A percentile compares a stretch with the other conserved stretches of the same genome.
Conservation (phyloP, 805 yeast species). For the Lipomyces yamanashiensis region DNA sequence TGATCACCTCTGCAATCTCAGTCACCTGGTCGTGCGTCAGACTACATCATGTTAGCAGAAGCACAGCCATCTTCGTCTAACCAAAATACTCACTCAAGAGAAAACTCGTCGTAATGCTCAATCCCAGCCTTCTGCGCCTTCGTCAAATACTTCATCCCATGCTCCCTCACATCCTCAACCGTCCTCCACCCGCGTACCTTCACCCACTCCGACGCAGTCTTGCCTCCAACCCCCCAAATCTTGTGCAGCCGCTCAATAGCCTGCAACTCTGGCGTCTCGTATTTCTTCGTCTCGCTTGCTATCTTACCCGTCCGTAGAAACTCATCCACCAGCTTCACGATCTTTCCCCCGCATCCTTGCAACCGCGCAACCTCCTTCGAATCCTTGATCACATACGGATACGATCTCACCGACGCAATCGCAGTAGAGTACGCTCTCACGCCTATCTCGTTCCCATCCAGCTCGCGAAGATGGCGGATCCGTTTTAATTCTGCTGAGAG, state of each 20-base stretch:
- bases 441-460: constrained; percentile 26
- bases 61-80: background rate
- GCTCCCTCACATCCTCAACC: constrained; percentile 25
- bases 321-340: constrained; percentile 27
- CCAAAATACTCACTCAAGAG: constrained; percentile 14
- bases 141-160: constrained; percentile 26
- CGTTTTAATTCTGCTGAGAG: constrained; percentile 7
- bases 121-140: constrained; percentile 32
- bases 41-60: constrained; percentile 1
- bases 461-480: constrained; percentile 30
- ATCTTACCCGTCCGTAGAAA: constrained; percentile 32
- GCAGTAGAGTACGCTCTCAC: constrained; percentile 37
- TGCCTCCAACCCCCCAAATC: constrained; percentile 37
- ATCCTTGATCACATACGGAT: constrained; percentile 27
- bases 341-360: constrained; percentile 37
- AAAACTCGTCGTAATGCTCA: constrained; percentile 33
- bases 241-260: constrained; percentile 22
- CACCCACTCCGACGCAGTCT: constrained; percentile 33
- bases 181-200: constrained; percentile 29
- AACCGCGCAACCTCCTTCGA: constrained; percentile 21
- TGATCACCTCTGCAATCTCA: constrained; percentile 19
- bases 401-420: constrained; percentile 32
- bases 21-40: constrained; percentile 28
- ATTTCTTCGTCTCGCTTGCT: constrained; percentile 24
- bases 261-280: constrained; percentile 18